These are phyloP conservation scores for Sugiyamaella sp. DNA, from an alignment of 1,139 yeast species.

Conservation along the genomic window DNA sequence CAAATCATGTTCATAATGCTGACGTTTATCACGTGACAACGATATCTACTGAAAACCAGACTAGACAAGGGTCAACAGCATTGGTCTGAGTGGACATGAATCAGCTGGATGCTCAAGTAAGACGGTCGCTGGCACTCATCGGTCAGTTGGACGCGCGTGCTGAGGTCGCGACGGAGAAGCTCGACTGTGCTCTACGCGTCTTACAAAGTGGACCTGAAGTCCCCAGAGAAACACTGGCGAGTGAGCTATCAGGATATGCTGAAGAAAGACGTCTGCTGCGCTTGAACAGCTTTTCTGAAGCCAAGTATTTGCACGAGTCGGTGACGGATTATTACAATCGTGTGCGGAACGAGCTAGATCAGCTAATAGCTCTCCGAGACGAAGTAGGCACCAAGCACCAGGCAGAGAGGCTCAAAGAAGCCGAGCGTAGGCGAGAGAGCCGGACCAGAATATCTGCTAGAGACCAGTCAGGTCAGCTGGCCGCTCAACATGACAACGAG, in stretches of 20 bases:
- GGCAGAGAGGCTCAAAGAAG: neutral
- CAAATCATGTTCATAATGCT: too few relatives aligned
- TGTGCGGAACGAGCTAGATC: slow-evolving; percentile 21
- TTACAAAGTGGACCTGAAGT: neutral
- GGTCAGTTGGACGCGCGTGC: slow-evolving; percentile 23
- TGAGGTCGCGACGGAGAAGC: slow-evolving; percentile 3
- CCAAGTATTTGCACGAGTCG: slow-evolving; percentile 23
- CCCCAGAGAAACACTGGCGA: neutral
- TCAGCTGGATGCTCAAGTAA: slow-evolving; percentile 20
- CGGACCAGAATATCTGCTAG: too few relatives aligned
- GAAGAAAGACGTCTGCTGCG: slow-evolving; percentile 19
- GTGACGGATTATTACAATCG: slow-evolving; percentile 21
- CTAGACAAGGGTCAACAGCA: too few relatives aligned
- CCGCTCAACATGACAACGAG: too few relatives aligned
- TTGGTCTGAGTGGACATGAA: too few relatives aligned
- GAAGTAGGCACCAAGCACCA: neutral
- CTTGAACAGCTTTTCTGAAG: slow-evolving; percentile 24
- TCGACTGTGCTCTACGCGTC: slow-evolving; percentile 15
- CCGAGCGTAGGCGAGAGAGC: neutral
- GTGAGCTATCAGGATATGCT: slow-evolving; percentile 7
- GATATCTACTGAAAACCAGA: too few relatives aligned
- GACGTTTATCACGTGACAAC: too few relatives aligned
- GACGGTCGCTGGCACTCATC: slow-evolving; percentile 24
- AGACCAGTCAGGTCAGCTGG: too few relatives aligned
- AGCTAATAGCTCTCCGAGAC: slow-evolving; percentile 1